phyloP scores from a whole-genome alignment of 345 rosid species.

The Crucihimalaya himalaica region DNA sequence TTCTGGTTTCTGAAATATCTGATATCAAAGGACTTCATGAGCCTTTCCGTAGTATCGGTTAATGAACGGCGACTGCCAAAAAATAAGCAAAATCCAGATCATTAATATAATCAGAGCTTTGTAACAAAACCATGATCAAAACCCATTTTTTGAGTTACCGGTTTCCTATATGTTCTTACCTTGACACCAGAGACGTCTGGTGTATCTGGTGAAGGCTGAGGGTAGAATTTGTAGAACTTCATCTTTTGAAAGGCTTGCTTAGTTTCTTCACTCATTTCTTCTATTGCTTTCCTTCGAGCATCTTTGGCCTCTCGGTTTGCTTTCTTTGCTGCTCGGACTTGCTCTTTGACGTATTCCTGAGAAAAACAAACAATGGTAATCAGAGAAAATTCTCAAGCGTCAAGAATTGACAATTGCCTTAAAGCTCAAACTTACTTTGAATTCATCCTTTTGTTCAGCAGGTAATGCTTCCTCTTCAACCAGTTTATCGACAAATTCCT shows the following conservation, averaged over 20 bases:
- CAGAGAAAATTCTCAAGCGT: neutral
- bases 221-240: slow-evolving; percentile 96
- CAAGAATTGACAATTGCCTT: slow-evolving; percentile 4
- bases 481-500: slow-evolving; percentile 75
- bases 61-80: slow-evolving; percentile 70
- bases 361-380: slow-evolving; percentile 6
- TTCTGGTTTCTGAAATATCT: slow-evolving; percentile 8
- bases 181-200: slow-evolving; percentile 75
- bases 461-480: slow-evolving; percentile 64
- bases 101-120: neutral
- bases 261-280: slow-evolving; percentile 81
- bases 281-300: slow-evolving; percentile 73
- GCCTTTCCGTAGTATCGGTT: slow-evolving; percentile 95
- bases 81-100: neutral
- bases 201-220: slow-evolving; percentile 62
- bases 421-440: slow-evolving; percentile 53
- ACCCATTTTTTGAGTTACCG: neutral
- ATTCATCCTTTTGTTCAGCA: slow-evolving; percentile 84
- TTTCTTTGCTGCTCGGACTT: slow-evolving; percentile 84
- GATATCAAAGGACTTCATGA: slow-evolving; percentile 61
- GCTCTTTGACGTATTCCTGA: slow-evolving; percentile 80
- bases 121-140: neutral
- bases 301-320: slow-evolving; percentile 91
- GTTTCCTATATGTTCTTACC: slow-evolving; percentile 43
- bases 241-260: slow-evolving; percentile 62